A percentile compares a stretch with the other conserved stretches of the same genome.
phyloP scores from a whole-genome alignment of 164 flowering plant species.

The Aristolochia californica region DNA sequence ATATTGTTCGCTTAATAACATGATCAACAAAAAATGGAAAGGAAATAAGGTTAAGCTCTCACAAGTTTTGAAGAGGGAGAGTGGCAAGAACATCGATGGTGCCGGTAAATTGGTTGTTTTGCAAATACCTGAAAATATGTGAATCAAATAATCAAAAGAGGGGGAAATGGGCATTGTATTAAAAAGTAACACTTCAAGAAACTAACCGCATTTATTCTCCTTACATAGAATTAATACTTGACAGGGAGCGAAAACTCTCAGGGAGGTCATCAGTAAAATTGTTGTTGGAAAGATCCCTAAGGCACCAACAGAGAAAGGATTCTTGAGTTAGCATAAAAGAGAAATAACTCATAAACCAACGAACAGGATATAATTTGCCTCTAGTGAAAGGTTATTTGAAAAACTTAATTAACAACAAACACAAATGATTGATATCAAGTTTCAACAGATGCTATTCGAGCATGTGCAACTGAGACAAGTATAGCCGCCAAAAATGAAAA shows the following conservation, averaged over 20 bases:
- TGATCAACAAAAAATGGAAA: neutral
- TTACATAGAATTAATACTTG: constrained; percentile 60
- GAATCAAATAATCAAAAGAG: constrained; percentile 3
- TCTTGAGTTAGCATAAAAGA: no score
- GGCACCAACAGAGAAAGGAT: constrained; percentile 5
- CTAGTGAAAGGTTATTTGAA: no score
- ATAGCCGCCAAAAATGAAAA: no score
- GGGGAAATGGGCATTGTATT: no score
- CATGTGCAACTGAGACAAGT: no score
- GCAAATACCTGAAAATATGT: constrained; percentile 53
- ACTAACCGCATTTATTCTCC: constrained; percentile 12
- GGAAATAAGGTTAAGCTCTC: constrained; percentile 21
- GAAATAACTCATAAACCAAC: no score
- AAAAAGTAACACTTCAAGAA: neutral
- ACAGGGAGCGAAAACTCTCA: constrained; percentile 43
- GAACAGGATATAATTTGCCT: no score
- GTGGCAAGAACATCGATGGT: constrained; percentile 65
- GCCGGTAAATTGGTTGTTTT: constrained; percentile 84
- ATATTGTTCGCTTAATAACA: neutral
- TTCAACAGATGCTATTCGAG: no score
- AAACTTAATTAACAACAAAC: no score
- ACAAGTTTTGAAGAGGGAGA: constrained; percentile 77
- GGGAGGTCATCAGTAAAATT: constrained; percentile 63
- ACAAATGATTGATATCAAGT: no score
- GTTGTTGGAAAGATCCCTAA: constrained; percentile 88